Percentiles rank a stretch among this genome's conserved stretches.
Conservation (phyloP, 495 filamentous ascomycete genomes). For the Talaromyces stipitatus region DNA sequence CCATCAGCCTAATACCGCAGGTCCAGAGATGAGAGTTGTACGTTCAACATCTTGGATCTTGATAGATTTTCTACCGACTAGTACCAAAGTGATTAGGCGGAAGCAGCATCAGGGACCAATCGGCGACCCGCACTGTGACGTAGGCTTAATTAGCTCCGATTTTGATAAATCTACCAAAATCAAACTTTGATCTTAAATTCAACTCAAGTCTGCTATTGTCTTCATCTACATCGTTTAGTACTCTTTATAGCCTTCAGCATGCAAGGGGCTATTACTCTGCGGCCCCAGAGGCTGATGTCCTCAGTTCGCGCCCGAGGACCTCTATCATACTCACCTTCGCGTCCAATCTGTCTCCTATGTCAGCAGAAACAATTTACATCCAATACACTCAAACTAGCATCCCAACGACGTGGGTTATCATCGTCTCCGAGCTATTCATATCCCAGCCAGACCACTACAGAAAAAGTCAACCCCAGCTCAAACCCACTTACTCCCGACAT, state of each 20-base stretch:
- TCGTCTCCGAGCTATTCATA: neutral
- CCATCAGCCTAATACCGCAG: too few species aligned
- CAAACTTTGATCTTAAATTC: neutral
- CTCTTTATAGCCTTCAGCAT: neutral
- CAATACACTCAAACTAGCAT: neutral
- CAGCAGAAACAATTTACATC: neutral
- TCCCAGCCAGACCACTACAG: neutral
- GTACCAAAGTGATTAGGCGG: neutral
- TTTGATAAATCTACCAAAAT: neutral
- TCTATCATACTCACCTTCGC: neutral
- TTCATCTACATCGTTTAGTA: neutral
- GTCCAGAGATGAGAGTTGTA: too few species aligned
- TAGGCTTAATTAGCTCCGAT: neutral
- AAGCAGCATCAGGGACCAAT: neutral
- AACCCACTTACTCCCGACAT: constrained; percentile 21
- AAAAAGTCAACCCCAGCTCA: constrained; percentile 3
- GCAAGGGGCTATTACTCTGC: neutral
- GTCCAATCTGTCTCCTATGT: constrained; percentile 2
- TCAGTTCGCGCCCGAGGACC: neutral
- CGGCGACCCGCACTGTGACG: neutral
- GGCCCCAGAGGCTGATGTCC: neutral
- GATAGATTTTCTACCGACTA: neutral
- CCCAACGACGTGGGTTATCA: neutral
- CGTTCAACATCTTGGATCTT: neutral
- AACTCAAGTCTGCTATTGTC: neutral